phyloP scores from a whole-genome alignment of 1,139 yeast genomes.

The Pichia sp. region DNA sequence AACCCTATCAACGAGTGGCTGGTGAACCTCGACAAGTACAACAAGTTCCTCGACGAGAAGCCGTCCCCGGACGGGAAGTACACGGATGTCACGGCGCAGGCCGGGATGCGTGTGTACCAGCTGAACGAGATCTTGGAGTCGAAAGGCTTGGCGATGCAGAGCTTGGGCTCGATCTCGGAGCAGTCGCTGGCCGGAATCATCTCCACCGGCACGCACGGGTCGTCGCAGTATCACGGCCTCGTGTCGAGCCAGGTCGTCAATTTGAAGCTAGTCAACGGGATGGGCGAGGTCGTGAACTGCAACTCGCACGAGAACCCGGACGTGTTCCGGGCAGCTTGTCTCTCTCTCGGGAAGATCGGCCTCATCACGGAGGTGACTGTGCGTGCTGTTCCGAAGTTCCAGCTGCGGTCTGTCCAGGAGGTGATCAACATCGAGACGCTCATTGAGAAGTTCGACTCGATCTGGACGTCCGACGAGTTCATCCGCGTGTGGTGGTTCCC shows the following conservation, averaged over 20 bases:
- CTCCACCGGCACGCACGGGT: conserved; percentile 96
- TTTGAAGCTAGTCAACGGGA: conserved; percentile 64
- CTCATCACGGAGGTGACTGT: conserved; percentile 84
- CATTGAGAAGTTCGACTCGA: conserved; percentile 58
- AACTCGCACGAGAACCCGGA: conserved; percentile 66
- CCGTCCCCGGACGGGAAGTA: conserved; percentile 49
- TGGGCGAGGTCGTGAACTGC: conserved; percentile 67
- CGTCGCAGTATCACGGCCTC: conserved; percentile 87
- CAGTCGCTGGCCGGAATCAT: conserved; percentile 93
- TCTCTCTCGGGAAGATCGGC: conserved; percentile 90
- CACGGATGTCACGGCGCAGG: conserved; percentile 89
- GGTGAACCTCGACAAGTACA: conserved; percentile 75
- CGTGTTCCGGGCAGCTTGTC: conserved; percentile 75
- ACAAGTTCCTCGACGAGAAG: conserved; percentile 44
- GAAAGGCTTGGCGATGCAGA: conserved; percentile 76
- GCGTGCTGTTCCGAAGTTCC: conserved; percentile 79
- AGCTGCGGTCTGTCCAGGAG: conserved; percentile 76
- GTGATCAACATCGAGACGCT: conserved; percentile 72
- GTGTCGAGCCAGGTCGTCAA: conserved; percentile 85
- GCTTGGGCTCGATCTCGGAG: conserved; percentile 88
- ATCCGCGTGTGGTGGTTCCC: conserved; percentile 98
- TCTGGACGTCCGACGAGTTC: conserved; percentile 90
- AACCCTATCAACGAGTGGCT: conserved; percentile 59
- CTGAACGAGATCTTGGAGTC: conserved; percentile 62
- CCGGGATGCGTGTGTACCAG: conserved; percentile 81